phyloP scores from a whole-genome alignment of 2,329 filamentous ascomycete species.

The Ascochyta lentis region DNA sequence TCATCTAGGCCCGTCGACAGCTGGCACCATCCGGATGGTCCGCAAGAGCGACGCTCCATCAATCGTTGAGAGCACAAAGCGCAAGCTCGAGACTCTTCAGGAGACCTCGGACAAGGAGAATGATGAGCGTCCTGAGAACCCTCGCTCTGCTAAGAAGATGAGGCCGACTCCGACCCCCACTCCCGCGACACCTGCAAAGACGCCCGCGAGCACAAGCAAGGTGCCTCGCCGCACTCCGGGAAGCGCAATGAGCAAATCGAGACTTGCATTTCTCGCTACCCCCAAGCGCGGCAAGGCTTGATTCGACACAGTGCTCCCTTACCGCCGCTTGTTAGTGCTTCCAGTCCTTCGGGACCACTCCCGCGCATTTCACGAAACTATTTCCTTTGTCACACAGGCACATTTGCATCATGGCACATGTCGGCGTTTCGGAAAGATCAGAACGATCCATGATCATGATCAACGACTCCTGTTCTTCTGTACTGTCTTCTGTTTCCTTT shows the following conservation, averaged over 20 bases:
- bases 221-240: constrained; percentile 39
- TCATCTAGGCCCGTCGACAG: constrained; percentile 40
- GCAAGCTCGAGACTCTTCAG: constrained; percentile 51
- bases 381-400: constrained; percentile 12
- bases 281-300: constrained; percentile 46
- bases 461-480: neutral
- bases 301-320: neutral
- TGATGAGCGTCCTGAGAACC: constrained; percentile 36
- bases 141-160: constrained; percentile 45
- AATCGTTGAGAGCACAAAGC: constrained; percentile 49
- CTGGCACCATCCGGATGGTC: constrained; percentile 52
- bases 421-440: constrained; percentile 18
- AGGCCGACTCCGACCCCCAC: constrained; percentile 29
- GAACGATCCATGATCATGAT: constrained; percentile 17
- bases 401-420: neutral
- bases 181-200: constrained; percentile 37
- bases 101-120: constrained; percentile 55
- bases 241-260: constrained; percentile 45
- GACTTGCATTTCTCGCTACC: constrained; percentile 48
- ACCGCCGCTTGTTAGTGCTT: neutral
- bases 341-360: neutral
- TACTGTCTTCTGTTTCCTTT: constrained; percentile 7
- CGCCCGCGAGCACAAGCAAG: constrained; percentile 39
- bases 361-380: neutral
- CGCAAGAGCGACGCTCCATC: constrained; percentile 52